Evolutionary conservation across 2,329 filamentous ascomycete species (phyloP), one percentile per base, ranked within the genome.

Genomic region (Botrytis aclada): DNA sequence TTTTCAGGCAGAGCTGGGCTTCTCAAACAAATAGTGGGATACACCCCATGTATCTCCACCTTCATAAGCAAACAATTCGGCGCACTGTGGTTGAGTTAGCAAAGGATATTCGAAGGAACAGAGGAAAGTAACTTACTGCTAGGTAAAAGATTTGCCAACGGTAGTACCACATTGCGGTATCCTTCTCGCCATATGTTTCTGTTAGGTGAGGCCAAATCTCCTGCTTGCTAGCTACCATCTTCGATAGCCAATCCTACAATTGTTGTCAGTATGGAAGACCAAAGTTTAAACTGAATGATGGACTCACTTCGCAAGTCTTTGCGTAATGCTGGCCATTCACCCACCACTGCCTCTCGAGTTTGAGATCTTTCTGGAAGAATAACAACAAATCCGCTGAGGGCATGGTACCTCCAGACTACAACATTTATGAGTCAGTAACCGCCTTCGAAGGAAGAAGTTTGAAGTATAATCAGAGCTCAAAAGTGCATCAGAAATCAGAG

Each of bases 71-170:
- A 92, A 93, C 74, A 93, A 80, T 82, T 92, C 90, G 62, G 89
- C 89, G 67, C 67, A 70, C 39, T 66, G 7, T 66, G 22, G 10
- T 66, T 16, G 41, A 66, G 29, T 66, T 37, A 66, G 20, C 29
- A 47, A 25, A 63, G 25, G 9, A 18, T 16, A 18, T 43, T 29
- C 20, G 25, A 63, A 32, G 16, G 29, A 39, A 29, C n/a, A 43
- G 61, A 20, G 18, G 63, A 18, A 47, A 66, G 20, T 12, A 47
- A 66, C 43, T 29, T 16, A 45, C 43, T n/a, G 90, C 90, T 85
- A 92, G 85, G 80, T 92, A 91, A 76, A 92, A 93, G 47, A 92
- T 87, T 82, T 92, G 88, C 90, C 91, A 93, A 72, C 90, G 84
- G 78, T 91, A 87, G 79, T 87, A 92, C 90, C 89, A 93, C 71